Percentiles rank a stretch among this genome's conserved stretches.
These are phyloP conservation scores for Plasmodium gallinaceum DNA, from an alignment of 169 alveolate species.

Conservation along the genomic window DNA sequence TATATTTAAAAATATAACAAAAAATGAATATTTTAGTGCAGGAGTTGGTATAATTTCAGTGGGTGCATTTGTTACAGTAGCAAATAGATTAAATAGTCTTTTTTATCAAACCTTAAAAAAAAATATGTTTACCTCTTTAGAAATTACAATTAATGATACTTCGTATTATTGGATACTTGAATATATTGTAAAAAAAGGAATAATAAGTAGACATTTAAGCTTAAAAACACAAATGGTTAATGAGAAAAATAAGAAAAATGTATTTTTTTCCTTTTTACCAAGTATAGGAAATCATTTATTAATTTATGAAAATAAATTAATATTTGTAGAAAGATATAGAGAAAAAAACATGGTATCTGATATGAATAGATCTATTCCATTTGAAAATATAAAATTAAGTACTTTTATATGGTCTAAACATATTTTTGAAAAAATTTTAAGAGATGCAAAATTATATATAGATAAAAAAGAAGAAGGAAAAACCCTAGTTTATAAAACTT, in stretches of 20 bases:
- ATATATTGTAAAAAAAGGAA: conserved; percentile 80
- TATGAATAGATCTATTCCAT: conserved; percentile 44
- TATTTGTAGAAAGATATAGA: conserved; percentile 47
- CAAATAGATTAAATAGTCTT: conserved; percentile 68
- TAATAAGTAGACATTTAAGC: conserved; percentile 79
- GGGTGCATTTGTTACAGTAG: conserved; percentile 76
- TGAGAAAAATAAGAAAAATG: conserved; percentile 52
- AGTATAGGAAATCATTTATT: conserved; percentile 76
- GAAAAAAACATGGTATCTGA: conserved; percentile 65
- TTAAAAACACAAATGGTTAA: conserved; percentile 47
- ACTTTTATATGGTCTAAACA: conserved; percentile 75
- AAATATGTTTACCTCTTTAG: conserved; percentile 74
- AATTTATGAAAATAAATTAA: conserved; percentile 34
- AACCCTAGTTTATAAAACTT: conserved; percentile 80
- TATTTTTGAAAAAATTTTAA: conserved; percentile 52
- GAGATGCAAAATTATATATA: conserved; percentile 51
- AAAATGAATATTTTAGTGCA: conserved; percentile 77
- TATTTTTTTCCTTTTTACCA: conserved; percentile 53
- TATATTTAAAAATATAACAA: conserved; percentile 69
- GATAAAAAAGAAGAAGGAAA: conserved; percentile 82
- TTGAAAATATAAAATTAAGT: conserved; percentile 70
- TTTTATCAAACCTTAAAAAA: conserved; percentile 74
- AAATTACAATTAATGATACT: conserved; percentile 83
- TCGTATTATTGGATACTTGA: conserved; percentile 84
- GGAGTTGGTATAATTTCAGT: conserved; percentile 80